Conservation (phyloP, 1,139 yeast genomes). For the Lodderomyces elongisporus region DNA sequence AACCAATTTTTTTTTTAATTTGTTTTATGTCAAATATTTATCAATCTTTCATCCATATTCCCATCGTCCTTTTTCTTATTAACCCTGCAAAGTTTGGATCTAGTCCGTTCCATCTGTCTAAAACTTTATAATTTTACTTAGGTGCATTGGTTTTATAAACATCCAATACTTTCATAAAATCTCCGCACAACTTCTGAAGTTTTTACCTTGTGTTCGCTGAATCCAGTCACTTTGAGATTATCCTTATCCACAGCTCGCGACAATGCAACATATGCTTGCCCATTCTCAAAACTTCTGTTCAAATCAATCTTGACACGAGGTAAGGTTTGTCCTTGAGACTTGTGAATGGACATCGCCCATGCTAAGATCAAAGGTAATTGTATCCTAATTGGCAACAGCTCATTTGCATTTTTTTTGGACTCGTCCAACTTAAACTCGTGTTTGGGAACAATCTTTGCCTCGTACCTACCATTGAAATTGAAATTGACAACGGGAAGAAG, state of each 20-base stretch:
- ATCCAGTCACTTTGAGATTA: constrained; percentile 74
- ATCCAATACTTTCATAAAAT: no score
- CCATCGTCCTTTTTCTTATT: no score
- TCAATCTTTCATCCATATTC: no score
- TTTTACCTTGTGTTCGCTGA: constrained; percentile 26
- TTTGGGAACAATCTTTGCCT: constrained; percentile 48
- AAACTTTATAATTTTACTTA: no score
- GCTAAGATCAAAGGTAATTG: constrained; percentile 87
- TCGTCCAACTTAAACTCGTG: constrained; percentile 61
- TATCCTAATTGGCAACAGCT: constrained; percentile 33
- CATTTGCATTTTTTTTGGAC: constrained; percentile 3
- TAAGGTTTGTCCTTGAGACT: constrained; percentile 94
- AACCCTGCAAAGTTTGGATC: no score
- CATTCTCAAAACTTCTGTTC: constrained; percentile 73
- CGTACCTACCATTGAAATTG: constrained; percentile 30
- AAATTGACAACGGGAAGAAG: constrained; percentile 57
- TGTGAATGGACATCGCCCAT: constrained; percentile 95
- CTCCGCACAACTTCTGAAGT: constrained; percentile 8
- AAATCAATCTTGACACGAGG: constrained; percentile 80
- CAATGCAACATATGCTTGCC: constrained; percentile 92
- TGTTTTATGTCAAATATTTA: neutral
- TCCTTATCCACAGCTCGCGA: constrained; percentile 78
- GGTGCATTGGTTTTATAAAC: no score
- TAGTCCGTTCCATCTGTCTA: no score
- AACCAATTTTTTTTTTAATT: no score